Percentiles rank a stretch among this genome's conserved stretches.
These are phyloP conservation scores for Neonectria magnoliae DNA, from an alignment of 2,329 filamentous ascomycete species.

Conservation along the genomic window DNA sequence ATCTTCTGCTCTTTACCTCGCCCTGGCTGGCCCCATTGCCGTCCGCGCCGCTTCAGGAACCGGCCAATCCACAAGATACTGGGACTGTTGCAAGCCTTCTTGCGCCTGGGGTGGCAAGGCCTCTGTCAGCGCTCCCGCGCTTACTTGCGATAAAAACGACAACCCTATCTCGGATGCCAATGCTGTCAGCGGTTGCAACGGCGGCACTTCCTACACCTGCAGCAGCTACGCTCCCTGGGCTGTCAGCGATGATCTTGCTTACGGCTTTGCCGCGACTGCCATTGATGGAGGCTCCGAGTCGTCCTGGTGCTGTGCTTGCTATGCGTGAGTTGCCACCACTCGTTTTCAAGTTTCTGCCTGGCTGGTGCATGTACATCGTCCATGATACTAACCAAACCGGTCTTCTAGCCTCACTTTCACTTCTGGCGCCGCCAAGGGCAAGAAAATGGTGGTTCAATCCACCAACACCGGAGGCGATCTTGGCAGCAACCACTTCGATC, in stretches of 20 bases:
- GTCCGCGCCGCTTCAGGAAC: constrained; percentile 42
- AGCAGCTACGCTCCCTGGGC: constrained; percentile 71
- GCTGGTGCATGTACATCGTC: background rate
- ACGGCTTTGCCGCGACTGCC: constrained; percentile 71
- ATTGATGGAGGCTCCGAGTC: constrained; percentile 65
- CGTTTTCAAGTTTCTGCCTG: background rate
- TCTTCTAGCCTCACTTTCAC: constrained; percentile 58
- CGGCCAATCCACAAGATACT: constrained; percentile 53
- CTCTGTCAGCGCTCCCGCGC: constrained; percentile 58
- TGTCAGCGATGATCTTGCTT: constrained; percentile 66
- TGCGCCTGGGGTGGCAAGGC: constrained; percentile 70
- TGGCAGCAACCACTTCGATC: constrained; percentile 67
- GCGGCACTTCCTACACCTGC: constrained; percentile 69
- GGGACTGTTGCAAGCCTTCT: constrained; percentile 78
- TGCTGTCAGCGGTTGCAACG: constrained; percentile 63
- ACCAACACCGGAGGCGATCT: constrained; percentile 71
- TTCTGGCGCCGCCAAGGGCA: constrained; percentile 61
- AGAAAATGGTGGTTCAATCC: constrained; percentile 72
- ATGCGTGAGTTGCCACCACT: constrained; percentile 52
- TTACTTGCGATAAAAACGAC: constrained; percentile 65
- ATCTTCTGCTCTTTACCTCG: constrained; percentile 35
- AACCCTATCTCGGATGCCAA: constrained; percentile 61
- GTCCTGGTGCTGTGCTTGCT: constrained; percentile 75
- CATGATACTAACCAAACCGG: constrained; percentile 12
- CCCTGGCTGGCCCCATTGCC: constrained; percentile 36